Percentiles rank a stretch among this genome's conserved stretches.
These are phyloP conservation scores for Oligophagozyma castellii DNA, from an alignment of 1,139 yeast genomes.

Conservation along the genomic window DNA sequence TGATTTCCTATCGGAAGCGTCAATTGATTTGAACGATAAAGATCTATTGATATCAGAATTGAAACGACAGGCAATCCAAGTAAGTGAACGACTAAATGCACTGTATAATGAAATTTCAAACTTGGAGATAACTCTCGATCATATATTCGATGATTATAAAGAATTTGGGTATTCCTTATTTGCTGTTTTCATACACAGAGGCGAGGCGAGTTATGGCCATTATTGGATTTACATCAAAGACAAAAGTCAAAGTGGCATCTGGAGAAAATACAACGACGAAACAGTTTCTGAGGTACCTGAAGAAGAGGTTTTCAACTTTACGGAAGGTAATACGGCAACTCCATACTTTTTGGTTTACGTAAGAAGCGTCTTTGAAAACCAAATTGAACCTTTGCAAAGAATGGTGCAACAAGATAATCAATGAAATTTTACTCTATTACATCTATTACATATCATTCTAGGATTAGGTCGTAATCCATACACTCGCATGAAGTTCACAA, in stretches of 20 bases:
- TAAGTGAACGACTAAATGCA: slow-evolving; percentile 28
- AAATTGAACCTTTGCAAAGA: slow-evolving; percentile 60
- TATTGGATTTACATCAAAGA: slow-evolving; percentile 92
- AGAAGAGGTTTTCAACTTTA: slow-evolving; percentile 59
- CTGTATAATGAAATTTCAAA: slow-evolving; percentile 30
- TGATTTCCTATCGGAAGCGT: slow-evolving; percentile 25
- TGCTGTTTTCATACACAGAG: slow-evolving; percentile 89
- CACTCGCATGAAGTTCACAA: no score
- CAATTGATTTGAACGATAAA: slow-evolving; percentile 24
- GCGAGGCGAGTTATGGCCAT: slow-evolving; percentile 93
- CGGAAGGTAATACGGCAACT: slow-evolving; percentile 70
- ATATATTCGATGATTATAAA: slow-evolving; percentile 47
- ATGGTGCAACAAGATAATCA: slow-evolving; percentile 10
- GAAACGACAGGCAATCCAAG: slow-evolving; percentile 12
- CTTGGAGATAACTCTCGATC: slow-evolving; percentile 36
- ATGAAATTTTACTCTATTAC: no score
- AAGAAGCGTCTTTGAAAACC: slow-evolving; percentile 43
- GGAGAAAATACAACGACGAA: slow-evolving; percentile 89
- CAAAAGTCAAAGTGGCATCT: slow-evolving; percentile 41
- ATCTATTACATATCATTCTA: no score
- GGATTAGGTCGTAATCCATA: no score
- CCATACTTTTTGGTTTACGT: slow-evolving; percentile 86
- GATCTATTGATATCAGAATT: slow-evolving; percentile 22
- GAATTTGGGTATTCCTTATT: slow-evolving; percentile 67
- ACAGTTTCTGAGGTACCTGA: slow-evolving; percentile 65